Evolutionary conservation across 2,329 filamentous ascomycete species (phyloP).

Genomic region (Trichoderma guizhouense): DNA sequence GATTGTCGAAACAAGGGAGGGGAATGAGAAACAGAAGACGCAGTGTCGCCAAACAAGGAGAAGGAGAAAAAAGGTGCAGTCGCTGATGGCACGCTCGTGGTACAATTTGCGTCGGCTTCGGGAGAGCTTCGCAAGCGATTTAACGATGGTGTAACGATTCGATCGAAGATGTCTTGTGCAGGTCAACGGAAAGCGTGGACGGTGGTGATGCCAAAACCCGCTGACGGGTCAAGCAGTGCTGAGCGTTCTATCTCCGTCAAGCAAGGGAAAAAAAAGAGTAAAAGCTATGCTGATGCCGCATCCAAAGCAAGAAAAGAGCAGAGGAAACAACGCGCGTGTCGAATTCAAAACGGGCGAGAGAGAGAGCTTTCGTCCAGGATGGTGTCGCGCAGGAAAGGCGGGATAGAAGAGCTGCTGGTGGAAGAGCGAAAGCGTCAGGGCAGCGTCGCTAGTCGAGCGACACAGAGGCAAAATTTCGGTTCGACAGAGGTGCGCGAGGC

Average conservation of each 20-base stretch:
- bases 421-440: not conserved
- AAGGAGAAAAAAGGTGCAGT: not conserved
- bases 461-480: slow-evolving; percentile 11
- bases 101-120: slow-evolving; percentile 14
- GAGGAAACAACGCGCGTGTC: not conserved
- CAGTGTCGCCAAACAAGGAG: not conserved
- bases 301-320: not conserved
- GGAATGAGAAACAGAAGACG: not conserved
- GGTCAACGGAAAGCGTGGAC: not conserved
- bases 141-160: slow-evolving; percentile 11
- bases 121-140: slow-evolving; percentile 3
- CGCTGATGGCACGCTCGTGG: not conserved
- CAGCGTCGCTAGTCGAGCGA: slow-evolving; percentile 9
- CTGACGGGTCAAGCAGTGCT: not conserved
- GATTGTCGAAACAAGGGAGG: not conserved
- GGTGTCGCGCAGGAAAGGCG: not conserved
- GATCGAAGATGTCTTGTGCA: slow-evolving; percentile 7
- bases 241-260: not conserved
- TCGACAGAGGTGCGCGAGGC: not conserved
- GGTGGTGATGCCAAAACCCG: not conserved
- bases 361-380: not conserved
- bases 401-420: not conserved
- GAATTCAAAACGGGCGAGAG: not conserved
- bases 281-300: not conserved
- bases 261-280: not conserved